These are phyloP conservation scores for Digitaria exilis DNA, from an alignment of 202 grass and related monocot species.

Conservation along the genomic window DNA sequence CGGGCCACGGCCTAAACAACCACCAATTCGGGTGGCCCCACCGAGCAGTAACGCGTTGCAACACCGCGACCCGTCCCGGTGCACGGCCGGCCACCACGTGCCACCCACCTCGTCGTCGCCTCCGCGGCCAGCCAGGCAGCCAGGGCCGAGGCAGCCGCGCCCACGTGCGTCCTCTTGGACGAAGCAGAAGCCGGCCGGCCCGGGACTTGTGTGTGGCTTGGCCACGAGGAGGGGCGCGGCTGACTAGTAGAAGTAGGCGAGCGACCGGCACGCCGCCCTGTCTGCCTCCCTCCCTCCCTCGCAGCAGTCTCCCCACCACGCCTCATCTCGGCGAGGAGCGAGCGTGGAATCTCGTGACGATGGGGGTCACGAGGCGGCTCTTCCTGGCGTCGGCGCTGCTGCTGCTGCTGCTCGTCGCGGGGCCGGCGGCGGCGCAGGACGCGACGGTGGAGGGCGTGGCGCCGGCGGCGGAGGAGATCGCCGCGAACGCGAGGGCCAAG, in stretches of 20 bases:
- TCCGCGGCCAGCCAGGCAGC: constrained; percentile 16
- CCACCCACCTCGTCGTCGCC: constrained; percentile 24
- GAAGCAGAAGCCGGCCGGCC: neutral
- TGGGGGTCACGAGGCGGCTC: constrained; percentile 40
- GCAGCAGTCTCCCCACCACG: neutral
- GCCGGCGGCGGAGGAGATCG: constrained; percentile 27
- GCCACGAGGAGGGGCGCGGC: neutral
- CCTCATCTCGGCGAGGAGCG: too few species aligned
- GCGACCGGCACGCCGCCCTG: constrained; percentile 24
- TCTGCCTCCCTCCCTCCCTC: neutral
- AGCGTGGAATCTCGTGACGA: too few species aligned
- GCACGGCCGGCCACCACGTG: constrained; percentile 32
- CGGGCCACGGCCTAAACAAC: neutral
- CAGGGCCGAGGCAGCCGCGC: too few species aligned
- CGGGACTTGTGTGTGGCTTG: neutral
- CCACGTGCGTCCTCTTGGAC: constrained; percentile 36
- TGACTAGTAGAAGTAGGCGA: constrained; percentile 15
- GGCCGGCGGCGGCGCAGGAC: constrained; percentile 45
- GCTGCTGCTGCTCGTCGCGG: constrained; percentile 27
- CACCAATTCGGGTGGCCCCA: neutral
- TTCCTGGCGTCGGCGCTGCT: neutral
- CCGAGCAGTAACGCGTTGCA: neutral
- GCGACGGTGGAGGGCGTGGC: constrained; percentile 31
- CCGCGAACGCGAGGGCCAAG: constrained; percentile 39
- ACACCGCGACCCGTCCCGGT: neutral